A percentile compares a stretch with the other conserved stretches of the same genome.
These are phyloP conservation scores for Posidonia oceanica DNA, from an alignment of 116 monocot species.

Conservation along the genomic window DNA sequence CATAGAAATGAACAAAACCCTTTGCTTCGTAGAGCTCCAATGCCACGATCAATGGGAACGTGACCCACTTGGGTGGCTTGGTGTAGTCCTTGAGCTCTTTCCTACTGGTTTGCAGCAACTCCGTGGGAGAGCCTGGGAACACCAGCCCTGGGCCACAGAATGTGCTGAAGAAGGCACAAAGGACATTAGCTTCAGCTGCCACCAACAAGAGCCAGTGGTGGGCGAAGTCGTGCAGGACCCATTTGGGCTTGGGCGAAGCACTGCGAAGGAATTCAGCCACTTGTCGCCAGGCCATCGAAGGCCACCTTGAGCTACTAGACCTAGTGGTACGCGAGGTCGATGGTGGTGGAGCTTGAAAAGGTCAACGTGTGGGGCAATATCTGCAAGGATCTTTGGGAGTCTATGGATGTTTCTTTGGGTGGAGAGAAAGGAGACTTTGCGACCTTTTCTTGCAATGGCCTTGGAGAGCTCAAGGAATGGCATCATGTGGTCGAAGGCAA, in stretches of 20 bases:
- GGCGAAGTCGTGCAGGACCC: conserved; percentile 14
- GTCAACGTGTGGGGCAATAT: background rate
- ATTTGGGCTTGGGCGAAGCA: background rate
- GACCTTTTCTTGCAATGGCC: conserved; percentile 21
- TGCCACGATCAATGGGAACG: conserved; percentile 3
- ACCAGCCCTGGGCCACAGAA: background rate
- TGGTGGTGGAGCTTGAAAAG: conserved; percentile 7
- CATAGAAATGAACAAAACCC: background rate
- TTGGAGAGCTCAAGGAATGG: conserved; percentile 34
- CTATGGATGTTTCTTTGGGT: conserved; percentile 5
- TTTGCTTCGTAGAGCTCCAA: conserved; percentile 7
- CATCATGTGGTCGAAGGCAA: conserved; percentile 30
- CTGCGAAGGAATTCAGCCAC: background rate
- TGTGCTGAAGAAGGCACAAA: background rate
- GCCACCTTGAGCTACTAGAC: conserved; percentile 11
- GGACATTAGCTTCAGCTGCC: background rate
- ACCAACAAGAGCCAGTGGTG: background rate
- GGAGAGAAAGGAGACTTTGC: conserved; percentile 21
- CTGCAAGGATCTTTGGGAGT: background rate
- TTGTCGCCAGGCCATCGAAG: conserved; percentile 4
- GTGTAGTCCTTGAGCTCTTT: background rate
- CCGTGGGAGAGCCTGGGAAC: background rate
- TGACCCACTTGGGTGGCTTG: conserved; percentile 3
- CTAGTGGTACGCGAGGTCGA: conserved; percentile 6
- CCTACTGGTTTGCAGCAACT: background rate